These are phyloP conservation scores for Prunus davidiana DNA, from an alignment of 306 rosid genomes.

Conservation along the genomic window DNA sequence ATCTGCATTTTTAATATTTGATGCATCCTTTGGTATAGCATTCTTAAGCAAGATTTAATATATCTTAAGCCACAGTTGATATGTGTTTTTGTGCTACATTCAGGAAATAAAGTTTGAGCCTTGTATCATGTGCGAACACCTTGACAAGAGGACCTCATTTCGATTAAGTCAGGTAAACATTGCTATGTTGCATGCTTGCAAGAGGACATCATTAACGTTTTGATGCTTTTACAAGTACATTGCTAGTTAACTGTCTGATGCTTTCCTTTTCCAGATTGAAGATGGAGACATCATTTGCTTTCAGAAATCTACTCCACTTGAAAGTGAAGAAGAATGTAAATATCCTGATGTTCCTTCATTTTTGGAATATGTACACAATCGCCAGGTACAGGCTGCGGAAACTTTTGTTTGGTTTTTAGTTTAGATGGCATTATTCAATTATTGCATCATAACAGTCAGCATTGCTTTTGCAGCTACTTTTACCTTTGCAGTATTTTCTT, in stretches of 20 bases:
- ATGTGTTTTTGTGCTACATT: slow-evolving; percentile 6
- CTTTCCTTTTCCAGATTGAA: slow-evolving; percentile 60
- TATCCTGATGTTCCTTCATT: slow-evolving; percentile 80
- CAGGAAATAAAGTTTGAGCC: slow-evolving; percentile 93
- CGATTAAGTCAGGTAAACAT: slow-evolving; percentile 63
- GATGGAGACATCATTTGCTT: slow-evolving; percentile 95
- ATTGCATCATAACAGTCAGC: not conserved
- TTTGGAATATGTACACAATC: slow-evolving; percentile 89
- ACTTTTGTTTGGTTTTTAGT: not conserved
- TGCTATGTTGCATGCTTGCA: slow-evolving; percentile 1
- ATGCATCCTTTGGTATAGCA: not conserved
- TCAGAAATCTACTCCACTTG: slow-evolving; percentile 54
- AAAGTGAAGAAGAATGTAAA: slow-evolving; percentile 46
- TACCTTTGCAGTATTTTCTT: not conserved
- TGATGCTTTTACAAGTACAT: not conserved
- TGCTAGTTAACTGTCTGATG: not conserved
- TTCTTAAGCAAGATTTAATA: not conserved
- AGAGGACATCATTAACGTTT: not conserved
- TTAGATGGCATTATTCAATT: not conserved
- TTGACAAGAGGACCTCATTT: slow-evolving; percentile 59
- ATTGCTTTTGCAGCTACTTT: too few relatives aligned
- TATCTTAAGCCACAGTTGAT: not conserved
- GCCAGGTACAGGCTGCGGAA: slow-evolving; percentile 52
- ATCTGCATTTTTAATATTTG: not conserved
- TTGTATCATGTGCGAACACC: slow-evolving; percentile 73